Evolutionary conservation across 108 stramenopile species (phyloP).

Genomic region (Aurantiochytrium sp.): DNA sequence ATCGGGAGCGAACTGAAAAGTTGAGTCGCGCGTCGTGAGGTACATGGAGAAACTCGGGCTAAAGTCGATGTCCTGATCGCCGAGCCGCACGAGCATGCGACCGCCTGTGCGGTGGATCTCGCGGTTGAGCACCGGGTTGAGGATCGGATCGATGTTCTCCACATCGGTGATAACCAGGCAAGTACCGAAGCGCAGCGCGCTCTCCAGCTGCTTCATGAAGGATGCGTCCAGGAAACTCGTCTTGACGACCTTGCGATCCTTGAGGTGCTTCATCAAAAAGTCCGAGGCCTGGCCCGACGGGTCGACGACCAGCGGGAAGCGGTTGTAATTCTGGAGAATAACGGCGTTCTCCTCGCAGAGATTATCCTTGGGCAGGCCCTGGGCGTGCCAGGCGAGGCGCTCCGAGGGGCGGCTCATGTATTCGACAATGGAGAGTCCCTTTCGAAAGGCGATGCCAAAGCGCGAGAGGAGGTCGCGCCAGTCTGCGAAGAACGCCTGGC

Average conservation of each 20-base stretch:
- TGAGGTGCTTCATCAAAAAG: conserved; percentile 73
- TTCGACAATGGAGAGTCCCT: conserved; percentile 63
- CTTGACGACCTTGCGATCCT: conserved; percentile 77
- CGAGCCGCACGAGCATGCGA: conserved; percentile 82
- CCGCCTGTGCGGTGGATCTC: conserved; percentile 91
- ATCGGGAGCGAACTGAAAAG: conserved; percentile 73
- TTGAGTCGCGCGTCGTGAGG: conserved; percentile 81
- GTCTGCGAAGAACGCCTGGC: conserved; percentile 61
- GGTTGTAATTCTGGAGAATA: conserved; percentile 76
- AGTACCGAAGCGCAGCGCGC: conserved; percentile 94
- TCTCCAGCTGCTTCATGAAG: conserved; percentile 94
- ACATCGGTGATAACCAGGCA: conserved; percentile 92
- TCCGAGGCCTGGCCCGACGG: conserved; percentile 87
- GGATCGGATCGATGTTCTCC: conserved; percentile 79
- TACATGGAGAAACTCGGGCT: conserved; percentile 88
- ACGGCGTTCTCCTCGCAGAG: conserved; percentile 91
- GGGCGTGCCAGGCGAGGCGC: conserved; percentile 74
- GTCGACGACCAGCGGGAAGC: conserved; percentile 95
- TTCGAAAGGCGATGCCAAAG: conserved; percentile 78
- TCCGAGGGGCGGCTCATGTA: conserved; percentile 80
- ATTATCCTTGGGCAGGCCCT: conserved; percentile 83
- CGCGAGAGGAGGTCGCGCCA: conserved; percentile 73
- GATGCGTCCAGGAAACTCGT: conserved; percentile 90
- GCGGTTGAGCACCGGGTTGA: conserved; percentile 91
- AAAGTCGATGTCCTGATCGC: conserved; percentile 95